Evolutionary conservation across 768 basidiomycete species (phyloP).

Genomic region (Termitomyces bulborhizus): DNA sequence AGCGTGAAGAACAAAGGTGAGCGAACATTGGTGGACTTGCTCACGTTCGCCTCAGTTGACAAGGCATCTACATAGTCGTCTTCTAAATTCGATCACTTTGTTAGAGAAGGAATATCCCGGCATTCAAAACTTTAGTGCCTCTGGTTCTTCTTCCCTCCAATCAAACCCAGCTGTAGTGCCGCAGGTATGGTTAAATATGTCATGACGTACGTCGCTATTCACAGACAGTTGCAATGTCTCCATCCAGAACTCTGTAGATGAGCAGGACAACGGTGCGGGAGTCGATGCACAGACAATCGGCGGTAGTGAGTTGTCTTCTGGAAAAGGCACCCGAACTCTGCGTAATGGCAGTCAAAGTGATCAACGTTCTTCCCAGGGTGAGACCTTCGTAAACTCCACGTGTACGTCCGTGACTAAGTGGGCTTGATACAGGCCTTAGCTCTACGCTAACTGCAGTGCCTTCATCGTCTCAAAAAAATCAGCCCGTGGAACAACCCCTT

Average conservation of each 20-base stretch:
- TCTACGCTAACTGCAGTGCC: no score
- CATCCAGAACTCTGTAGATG: slow-evolving; percentile 6
- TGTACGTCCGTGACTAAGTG: neutral
- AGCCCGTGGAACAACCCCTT: neutral
- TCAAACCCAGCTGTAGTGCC: slow-evolving; percentile 42
- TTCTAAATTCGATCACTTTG: slow-evolving; percentile 57
- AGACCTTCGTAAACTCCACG: slow-evolving; percentile 20
- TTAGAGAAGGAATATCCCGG: slow-evolving; percentile 40
- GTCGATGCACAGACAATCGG: neutral
- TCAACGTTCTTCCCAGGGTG: slow-evolving; percentile 26
- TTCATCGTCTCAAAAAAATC: neutral
- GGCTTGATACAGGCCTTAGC: neutral
- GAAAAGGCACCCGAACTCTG: slow-evolving; percentile 18
- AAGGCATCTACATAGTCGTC: slow-evolving; percentile 27
- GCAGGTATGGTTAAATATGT: slow-evolving; percentile 36
- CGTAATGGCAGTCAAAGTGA: slow-evolving; percentile 19
- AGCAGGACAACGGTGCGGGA: neutral
- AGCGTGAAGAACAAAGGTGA: slow-evolving; percentile 59
- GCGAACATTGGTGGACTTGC: slow-evolving; percentile 16
- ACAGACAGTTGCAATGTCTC: slow-evolving; percentile 41
- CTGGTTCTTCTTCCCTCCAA: slow-evolving; percentile 17
- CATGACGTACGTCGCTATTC: slow-evolving; percentile 38
- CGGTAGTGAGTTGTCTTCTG: neutral
- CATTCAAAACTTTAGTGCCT: slow-evolving; percentile 16
- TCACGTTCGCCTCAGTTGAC: neutral